Evolutionary conservation across 495 filamentous ascomycete genomes (phyloP), one percentile per base, ranked within the genome.

Genomic region (Physcia stellaris): DNA sequence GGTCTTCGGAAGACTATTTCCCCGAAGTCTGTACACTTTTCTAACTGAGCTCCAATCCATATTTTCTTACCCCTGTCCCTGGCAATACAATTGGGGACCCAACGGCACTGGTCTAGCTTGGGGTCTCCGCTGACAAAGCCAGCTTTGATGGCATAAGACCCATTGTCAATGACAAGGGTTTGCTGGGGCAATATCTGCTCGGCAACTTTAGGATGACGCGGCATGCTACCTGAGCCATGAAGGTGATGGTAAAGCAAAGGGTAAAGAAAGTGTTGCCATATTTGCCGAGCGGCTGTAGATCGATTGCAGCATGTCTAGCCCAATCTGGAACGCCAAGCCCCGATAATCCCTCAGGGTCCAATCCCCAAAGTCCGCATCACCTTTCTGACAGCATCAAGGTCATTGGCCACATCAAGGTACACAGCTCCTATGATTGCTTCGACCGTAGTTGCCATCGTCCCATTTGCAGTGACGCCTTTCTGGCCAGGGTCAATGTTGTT

Each of bases 121-220:
- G 42, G 57, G 16, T 42, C 45, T 16, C 59, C 46, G 12, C 67
- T 59, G 22, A 79, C 72, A 52, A 88, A 84, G 43, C 90, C 88
- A 18, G 87, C 86, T 67, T 99, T 99, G 57, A 96, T 80, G 3
- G 79, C 88, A 56, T 83, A 82, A 21, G 79, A 86, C 49, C 90
- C 92, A 67, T 96, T 96, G 64, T 99, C 92, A 47, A 96, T 63
- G 32, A 99, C 68, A 32, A 96, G 75, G 0, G 87, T 93, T 43
- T 70, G 68, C 7, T 73, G 57, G 0, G 80, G 77, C 6, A 72
- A 41, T 19, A 51, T 26, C 13, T 61, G 61, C 33, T 51, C 41
- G 4, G 53, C 46, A 27, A 46, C 38, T 39, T 60, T 68, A 10
- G 57, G 46, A 10, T 17, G 29, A 30, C 50, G 46, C 37, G 52